phyloP scores from a whole-genome alignment of 441 rosid species.

The Euphorbia celastroides region DNA sequence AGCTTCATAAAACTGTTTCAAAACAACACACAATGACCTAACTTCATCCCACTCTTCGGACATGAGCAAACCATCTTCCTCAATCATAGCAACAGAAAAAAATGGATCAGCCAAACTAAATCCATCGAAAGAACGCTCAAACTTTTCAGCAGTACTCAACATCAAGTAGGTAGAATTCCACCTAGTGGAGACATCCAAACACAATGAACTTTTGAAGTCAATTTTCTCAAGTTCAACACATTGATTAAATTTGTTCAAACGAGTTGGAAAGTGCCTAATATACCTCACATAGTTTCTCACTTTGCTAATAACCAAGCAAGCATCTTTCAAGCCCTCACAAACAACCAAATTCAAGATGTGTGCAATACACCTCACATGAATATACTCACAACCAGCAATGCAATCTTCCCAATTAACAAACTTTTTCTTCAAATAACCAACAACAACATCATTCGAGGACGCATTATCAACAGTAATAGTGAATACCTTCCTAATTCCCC shows the following conservation, averaged over 20 bases:
- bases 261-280: not conserved
- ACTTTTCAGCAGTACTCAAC: not conserved
- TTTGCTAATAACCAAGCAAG: not conserved
- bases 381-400: not conserved
- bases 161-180: not conserved
- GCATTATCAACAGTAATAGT: too few species aligned
- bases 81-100: not conserved
- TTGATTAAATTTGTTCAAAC: not conserved
- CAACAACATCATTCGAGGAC: too few species aligned
- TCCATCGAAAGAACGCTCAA: not conserved
- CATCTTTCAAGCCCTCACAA: not conserved
- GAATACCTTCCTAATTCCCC: too few species aligned
- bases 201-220: not conserved
- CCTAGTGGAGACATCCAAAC: not conserved
- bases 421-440: too few species aligned
- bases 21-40: too few species aligned
- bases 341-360: slow-evolving; percentile 1
- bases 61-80: not conserved
- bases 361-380: not conserved
- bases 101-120: not conserved
- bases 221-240: not conserved
- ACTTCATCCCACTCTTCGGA: too few species aligned
- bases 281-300: not conserved
- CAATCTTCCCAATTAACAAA: not conserved
- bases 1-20: too few species aligned